These are phyloP conservation scores for Ustilago bromivora DNA, from an alignment of 1,284 basidiomycete genomes.

Conservation along the genomic window DNA sequence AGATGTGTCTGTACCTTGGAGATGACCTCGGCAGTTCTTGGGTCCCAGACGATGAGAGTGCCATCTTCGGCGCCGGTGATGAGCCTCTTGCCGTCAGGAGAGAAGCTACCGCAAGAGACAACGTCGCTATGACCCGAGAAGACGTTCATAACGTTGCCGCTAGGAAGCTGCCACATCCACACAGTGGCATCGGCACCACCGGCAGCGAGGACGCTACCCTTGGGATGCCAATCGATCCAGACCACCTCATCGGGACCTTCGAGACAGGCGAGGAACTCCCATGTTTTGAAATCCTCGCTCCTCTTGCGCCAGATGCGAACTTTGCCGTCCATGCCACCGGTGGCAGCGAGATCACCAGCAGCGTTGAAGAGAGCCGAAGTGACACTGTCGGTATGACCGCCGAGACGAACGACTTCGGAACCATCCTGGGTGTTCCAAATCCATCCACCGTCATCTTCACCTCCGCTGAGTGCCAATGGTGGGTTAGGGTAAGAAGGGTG, in stretches of 20 bases:
- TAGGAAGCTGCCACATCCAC: slow-evolving; percentile 98
- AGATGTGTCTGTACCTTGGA: slow-evolving; percentile 78
- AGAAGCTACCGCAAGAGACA: slow-evolving; percentile 89
- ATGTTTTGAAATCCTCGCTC: slow-evolving; percentile 76
- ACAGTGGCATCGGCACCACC: slow-evolving; percentile 93
- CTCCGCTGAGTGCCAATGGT: slow-evolving; percentile 88
- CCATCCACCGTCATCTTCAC: slow-evolving; percentile 94
- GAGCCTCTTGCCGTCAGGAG: slow-evolving; percentile 82
- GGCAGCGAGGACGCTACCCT: slow-evolving; percentile 86
- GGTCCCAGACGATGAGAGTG: slow-evolving; percentile 90
- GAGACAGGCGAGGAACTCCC: slow-evolving; percentile 92
- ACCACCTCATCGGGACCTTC: slow-evolving; percentile 95
- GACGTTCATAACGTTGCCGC: slow-evolving; percentile 93
- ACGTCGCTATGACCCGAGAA: slow-evolving; percentile 89
- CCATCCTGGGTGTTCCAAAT: slow-evolving; percentile 91
- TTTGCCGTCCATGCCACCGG: slow-evolving; percentile 96
- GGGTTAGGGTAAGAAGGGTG: slow-evolving; percentile 81
- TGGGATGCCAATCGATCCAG: slow-evolving; percentile 97
- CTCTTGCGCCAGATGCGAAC: slow-evolving; percentile 84
- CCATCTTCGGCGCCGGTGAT: slow-evolving; percentile 88
- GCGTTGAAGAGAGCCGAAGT: slow-evolving; percentile 82
- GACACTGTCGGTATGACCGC: slow-evolving; percentile 93
- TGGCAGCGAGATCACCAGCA: slow-evolving; percentile 91
- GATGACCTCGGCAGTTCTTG: slow-evolving; percentile 79
- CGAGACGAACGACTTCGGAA: slow-evolving; percentile 82